Conservation (phyloP, 202 grass and related monocot genomes). For the Panicum virgatum region DNA sequence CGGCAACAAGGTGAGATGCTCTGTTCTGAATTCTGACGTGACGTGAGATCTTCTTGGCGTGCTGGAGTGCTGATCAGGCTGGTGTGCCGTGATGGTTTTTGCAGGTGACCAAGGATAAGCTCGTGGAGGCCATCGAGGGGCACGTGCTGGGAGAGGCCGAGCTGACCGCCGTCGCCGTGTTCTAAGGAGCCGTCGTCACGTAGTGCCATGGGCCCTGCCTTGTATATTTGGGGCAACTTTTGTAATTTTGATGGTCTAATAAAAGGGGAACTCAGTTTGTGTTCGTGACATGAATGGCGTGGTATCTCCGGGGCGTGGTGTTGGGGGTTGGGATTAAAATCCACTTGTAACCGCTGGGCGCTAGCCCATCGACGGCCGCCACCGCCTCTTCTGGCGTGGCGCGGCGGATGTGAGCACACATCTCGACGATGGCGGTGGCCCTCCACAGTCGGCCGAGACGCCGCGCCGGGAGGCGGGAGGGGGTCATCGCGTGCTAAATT, state of each 20-base stretch:
- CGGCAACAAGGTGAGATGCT: slow-evolving; percentile 59
- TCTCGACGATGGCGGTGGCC: too few relatives aligned
- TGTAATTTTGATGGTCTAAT: slow-evolving; percentile 27
- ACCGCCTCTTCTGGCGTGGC: too few relatives aligned
- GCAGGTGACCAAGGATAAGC: slow-evolving; percentile 78
- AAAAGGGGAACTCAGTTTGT: slow-evolving; percentile 35
- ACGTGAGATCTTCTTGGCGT: neutral
- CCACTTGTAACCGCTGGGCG: too few relatives aligned
- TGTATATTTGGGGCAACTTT: neutral
- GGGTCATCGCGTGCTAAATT: too few relatives aligned
- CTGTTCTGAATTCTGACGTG: neutral
- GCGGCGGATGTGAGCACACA: too few relatives aligned
- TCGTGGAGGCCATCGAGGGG: slow-evolving; percentile 64
- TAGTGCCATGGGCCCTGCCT: neutral
- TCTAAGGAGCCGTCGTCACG: slow-evolving; percentile 2
- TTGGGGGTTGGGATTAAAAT: too few relatives aligned
- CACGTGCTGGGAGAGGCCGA: slow-evolving; percentile 75
- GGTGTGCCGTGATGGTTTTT: neutral
- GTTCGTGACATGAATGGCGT: neutral
- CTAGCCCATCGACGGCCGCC: too few relatives aligned
- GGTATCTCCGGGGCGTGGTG: too few relatives aligned
- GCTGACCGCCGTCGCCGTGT: slow-evolving; percentile 59
- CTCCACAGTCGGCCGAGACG: too few relatives aligned
- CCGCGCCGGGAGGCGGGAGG: too few relatives aligned
- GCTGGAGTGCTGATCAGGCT: neutral